Conservation (phyloP, 2,329 filamentous ascomycete genomes). For the Aspergillus thermomutatus region DNA sequence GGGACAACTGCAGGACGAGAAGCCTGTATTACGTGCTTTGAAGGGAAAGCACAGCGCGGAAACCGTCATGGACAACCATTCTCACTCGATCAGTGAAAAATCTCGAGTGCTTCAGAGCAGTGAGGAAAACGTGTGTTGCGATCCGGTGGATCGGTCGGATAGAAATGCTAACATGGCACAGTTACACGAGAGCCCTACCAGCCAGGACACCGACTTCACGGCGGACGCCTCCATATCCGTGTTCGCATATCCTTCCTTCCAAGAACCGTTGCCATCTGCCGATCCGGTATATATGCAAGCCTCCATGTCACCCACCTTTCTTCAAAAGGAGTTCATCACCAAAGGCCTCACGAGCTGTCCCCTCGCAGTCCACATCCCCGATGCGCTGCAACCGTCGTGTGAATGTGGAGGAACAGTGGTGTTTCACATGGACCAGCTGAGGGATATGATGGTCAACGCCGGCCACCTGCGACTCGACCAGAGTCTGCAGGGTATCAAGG, state of each 20-base stretch:
- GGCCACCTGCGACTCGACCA: conserved; percentile 30
- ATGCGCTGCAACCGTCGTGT: conserved; percentile 19
- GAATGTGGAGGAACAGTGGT: conserved; percentile 30
- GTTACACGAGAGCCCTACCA: not conserved
- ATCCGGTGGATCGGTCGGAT: not conserved
- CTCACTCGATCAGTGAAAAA: not conserved
- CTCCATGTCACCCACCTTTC: conserved; percentile 30
- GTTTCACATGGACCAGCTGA: conserved; percentile 31
- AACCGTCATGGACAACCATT: conserved; percentile 12
- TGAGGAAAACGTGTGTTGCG: not conserved
- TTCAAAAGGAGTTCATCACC: conserved; percentile 26
- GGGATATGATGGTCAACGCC: conserved; percentile 23
- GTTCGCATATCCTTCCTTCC: not conserved
- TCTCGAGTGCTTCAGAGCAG: not conserved
- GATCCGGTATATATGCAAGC: conserved; percentile 21
- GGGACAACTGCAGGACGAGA: conserved; percentile 33
- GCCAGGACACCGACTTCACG: not conserved
- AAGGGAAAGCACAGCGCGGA: conserved; percentile 12
- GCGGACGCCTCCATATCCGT: not conserved
- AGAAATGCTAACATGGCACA: not conserved
- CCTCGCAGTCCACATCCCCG: conserved; percentile 27
- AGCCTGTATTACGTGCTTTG: conserved; percentile 18
- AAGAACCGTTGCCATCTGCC: not conserved
- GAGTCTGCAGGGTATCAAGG: conserved; percentile 29
- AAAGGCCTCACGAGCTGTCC: conserved; percentile 25